Evolutionary conservation across 352 stramenopile species (phyloP), one percentile per base, ranked within the genome.

Genomic region (Globisporangium irregulare): DNA sequence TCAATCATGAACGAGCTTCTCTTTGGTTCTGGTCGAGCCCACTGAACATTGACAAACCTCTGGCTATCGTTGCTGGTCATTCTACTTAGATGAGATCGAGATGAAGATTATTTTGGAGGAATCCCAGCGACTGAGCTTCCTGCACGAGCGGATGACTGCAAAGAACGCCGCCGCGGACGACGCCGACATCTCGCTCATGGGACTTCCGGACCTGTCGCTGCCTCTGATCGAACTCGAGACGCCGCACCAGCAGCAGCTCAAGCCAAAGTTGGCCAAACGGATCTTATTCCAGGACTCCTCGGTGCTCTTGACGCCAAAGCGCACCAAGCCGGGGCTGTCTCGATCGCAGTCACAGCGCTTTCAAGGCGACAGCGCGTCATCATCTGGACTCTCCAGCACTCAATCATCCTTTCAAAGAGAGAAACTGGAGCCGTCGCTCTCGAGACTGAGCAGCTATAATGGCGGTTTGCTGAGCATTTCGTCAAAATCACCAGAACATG

Each of bases 51-150:
- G 22, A 57, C 48, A 62, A 27, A 62, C 20, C 18, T 0, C 15
- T 38, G 62, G 24, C 36, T 29, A 15, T 57, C 41, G 63, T 58
- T 64, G 22, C 12, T 48, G 1, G 2, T 22, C 18, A 41, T 18
- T n/a, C 22, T 41, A 7, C 0, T n/a, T 56, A 86, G 84, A 86
- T 48, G 84, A 89, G 54, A 91, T 92, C 41, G 84, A 92, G 61
- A 91, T 92, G 84, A 85, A 84, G 59, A 92, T 91, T 38, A 80
- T 92, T 29, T 65, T 91, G 29, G 80, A 91, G 54, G 84, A 91
- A 38, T 91, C 83, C 1, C 69, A 81, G 18, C 81, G 77, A 1
- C 70, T 91, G 10, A 81, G 69, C 50, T 66, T 70, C 24, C 61
- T 81, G n/a, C 80, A 73, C 20, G 73, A 87, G 54, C 67, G 59